These are phyloP conservation scores for Daldinia decipiens DNA, from an alignment of 495 filamentous ascomycete species.

Conservation along the genomic window DNA sequence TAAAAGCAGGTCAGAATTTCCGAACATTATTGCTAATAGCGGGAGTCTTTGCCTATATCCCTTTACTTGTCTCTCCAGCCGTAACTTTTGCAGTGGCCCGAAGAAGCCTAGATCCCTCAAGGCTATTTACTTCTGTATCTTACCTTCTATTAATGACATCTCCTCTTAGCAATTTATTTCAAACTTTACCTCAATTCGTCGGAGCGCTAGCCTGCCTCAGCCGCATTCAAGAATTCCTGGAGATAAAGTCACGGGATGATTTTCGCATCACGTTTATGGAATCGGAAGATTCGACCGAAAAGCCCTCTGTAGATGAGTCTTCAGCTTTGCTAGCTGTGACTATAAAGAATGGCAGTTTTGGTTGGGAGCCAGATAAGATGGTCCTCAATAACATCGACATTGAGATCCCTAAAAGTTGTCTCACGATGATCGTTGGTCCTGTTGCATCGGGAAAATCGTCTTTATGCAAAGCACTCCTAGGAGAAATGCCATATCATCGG, in stretches of 20 bases:
- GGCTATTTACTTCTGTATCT: conserved; percentile 68
- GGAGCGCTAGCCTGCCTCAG: conserved; percentile 66
- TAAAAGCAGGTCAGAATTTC: conserved; percentile 66
- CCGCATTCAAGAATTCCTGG: conserved; percentile 68
- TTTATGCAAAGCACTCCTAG: conserved; percentile 60
- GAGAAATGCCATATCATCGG: conserved; percentile 55
- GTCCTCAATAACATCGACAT: conserved; percentile 52
- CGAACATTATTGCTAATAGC: conserved; percentile 47
- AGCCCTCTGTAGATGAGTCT: background rate
- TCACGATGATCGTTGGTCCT: conserved; percentile 59
- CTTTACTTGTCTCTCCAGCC: conserved; percentile 58
- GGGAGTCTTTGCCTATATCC: conserved; percentile 57
- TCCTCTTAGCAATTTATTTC: conserved; percentile 67
- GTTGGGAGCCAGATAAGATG: conserved; percentile 54
- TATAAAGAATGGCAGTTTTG: conserved; percentile 54
- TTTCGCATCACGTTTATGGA: conserved; percentile 7
- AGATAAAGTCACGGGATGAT: conserved; percentile 50
- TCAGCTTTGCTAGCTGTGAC: conserved; percentile 1
- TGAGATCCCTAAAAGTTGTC: conserved; percentile 44
- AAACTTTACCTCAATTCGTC: conserved; percentile 62
- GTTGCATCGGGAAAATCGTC: conserved; percentile 64
- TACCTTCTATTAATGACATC: conserved; percentile 68
- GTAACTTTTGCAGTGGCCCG: conserved; percentile 57
- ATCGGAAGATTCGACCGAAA: conserved; percentile 19
- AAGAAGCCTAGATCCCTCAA: conserved; percentile 58